Evolutionary conservation across 495 filamentous ascomycete genomes (phyloP).

Genomic region (Tuber indicum): DNA sequence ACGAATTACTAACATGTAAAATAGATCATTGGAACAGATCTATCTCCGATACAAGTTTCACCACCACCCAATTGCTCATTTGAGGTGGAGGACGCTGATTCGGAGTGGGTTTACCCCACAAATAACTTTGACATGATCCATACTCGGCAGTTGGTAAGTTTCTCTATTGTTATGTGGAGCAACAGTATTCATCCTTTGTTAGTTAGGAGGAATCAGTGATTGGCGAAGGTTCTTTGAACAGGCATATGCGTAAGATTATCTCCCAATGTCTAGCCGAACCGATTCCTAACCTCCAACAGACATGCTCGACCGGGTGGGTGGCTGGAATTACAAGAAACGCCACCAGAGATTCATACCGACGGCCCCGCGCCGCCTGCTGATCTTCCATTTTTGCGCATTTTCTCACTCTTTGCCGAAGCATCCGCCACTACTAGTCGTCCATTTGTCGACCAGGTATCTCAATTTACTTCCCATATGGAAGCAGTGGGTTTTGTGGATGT

Average conservation of each 20-base stretch:
- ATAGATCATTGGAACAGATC: constrained; percentile 38
- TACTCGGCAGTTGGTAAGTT: constrained; percentile 27
- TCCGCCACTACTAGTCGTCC: constrained; percentile 17
- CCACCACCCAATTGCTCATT: constrained; percentile 37
- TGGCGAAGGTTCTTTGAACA: constrained; percentile 34
- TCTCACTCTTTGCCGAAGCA: constrained; percentile 21
- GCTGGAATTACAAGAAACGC: constrained; percentile 38
- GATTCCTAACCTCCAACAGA: constrained; percentile 18
- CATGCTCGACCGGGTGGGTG: constrained; percentile 34
- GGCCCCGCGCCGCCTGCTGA: constrained; percentile 20
- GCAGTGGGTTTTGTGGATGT: constrained; percentile 36
- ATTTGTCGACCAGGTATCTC: constrained; percentile 16
- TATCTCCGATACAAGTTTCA: constrained; percentile 39
- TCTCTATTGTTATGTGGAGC: background rate
- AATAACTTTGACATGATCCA: constrained; percentile 40
- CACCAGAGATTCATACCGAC: constrained; percentile 21
- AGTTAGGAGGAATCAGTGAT: constrained; percentile 34
- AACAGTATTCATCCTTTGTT: background rate
- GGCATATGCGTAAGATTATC: constrained; percentile 24
- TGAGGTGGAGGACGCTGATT: constrained; percentile 39
- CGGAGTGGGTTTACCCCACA: constrained; percentile 38
- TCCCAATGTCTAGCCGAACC: background rate
- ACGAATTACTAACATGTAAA: constrained; percentile 12
- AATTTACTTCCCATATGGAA: constrained; percentile 30
- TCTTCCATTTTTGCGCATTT: constrained; percentile 24